Conservation (phyloP, 305 asterid species). For the Lippia alba region DNA sequence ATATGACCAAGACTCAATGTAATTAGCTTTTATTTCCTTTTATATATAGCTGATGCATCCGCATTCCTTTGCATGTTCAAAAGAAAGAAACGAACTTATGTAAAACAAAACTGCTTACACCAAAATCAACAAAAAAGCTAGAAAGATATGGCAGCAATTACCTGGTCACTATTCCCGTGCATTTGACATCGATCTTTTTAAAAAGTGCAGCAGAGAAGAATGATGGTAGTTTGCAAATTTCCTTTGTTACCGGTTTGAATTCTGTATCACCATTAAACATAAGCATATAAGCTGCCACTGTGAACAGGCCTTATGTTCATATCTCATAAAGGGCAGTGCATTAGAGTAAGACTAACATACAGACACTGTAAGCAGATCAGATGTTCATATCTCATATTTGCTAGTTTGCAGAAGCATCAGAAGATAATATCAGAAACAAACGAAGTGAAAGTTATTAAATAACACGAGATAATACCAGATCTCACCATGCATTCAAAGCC, state of each 20-base stretch:
- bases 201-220: constrained; percentile 91
- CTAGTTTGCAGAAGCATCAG: constrained; percentile 16
- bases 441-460: constrained; percentile 32
- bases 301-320: constrained; percentile 16
- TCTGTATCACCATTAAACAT: constrained; percentile 56
- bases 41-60: constrained; percentile 19
- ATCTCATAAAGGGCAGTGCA: constrained; percentile 23
- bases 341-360: constrained; percentile 16
- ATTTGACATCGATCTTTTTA: constrained; percentile 72
- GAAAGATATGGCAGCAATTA: constrained; percentile 33
- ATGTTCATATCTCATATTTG: constrained; percentile 22
- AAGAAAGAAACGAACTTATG: neutral
- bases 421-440: constrained; percentile 19
- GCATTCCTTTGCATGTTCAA: constrained; percentile 18
- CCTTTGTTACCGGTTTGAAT: constrained; percentile 91
- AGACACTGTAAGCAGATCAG: constrained; percentile 7
- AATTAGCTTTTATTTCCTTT: neutral
- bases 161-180: constrained; percentile 88
- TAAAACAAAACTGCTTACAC: neutral
- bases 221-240: constrained; percentile 99
- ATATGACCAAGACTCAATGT: constrained; percentile 24
- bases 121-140: constrained; percentile 22
- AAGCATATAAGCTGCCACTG: constrained; percentile 30
- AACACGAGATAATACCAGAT: constrained; percentile 16
- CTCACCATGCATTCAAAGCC: constrained; percentile 90